phyloP scores from a whole-genome alignment of 2,329 filamentous ascomycete genomes.

The Orbilia brochopaga region DNA sequence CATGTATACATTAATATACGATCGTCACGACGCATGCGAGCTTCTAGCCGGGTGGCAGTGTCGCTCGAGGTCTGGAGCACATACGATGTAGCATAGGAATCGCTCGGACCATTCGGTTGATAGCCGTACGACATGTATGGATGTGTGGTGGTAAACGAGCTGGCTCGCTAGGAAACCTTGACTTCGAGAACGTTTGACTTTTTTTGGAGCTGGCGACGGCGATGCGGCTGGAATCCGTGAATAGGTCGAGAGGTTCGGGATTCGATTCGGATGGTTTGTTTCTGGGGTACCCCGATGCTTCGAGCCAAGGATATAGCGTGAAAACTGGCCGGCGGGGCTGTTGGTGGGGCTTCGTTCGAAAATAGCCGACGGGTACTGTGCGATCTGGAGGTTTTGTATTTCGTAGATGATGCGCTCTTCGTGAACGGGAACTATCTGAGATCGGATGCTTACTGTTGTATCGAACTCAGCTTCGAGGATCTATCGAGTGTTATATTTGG shows the following conservation, averaged over 20 bases:
- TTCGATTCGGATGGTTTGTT: background rate
- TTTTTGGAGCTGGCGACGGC: background rate
- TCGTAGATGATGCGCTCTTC: too few species aligned
- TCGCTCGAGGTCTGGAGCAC: background rate
- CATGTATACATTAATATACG: background rate
- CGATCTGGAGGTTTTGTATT: background rate
- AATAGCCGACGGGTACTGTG: background rate
- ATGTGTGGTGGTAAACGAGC: slow-evolving; percentile 3
- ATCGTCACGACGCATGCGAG: background rate
- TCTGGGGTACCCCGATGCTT: background rate
- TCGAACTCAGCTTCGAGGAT: background rate
- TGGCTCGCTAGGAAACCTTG: slow-evolving; percentile 5
- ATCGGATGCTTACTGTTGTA: background rate
- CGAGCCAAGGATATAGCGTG: background rate
- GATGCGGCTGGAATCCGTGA: background rate
- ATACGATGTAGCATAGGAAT: slow-evolving; percentile 51
- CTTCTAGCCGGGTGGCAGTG: background rate
- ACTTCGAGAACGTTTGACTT: slow-evolving; percentile 1
- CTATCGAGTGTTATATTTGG: background rate
- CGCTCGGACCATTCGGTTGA: slow-evolving; percentile 47
- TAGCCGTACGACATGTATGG: slow-evolving; percentile 51
- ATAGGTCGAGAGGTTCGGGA: background rate
- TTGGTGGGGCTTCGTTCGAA: background rate
- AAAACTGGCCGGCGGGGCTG: background rate
- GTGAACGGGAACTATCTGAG: too few species aligned